Conservation (phyloP, 768 basidiomycete genomes). For the Kwoniella sp. region DNA sequence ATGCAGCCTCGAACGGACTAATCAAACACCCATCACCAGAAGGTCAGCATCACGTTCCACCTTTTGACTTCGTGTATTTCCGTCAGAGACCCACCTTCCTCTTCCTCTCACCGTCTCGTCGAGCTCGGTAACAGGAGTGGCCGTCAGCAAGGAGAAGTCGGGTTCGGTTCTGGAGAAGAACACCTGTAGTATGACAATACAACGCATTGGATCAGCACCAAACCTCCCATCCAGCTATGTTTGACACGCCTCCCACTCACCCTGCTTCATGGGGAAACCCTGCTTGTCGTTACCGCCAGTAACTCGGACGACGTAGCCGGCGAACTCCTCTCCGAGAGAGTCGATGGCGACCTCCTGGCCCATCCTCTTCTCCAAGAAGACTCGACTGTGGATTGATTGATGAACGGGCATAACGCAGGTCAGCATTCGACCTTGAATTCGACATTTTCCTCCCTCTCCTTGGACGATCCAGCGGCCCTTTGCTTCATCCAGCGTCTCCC, state of each 20-base stretch:
- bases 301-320: constrained; percentile 94
- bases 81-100: constrained; percentile 68
- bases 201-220: background rate
- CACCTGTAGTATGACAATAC: constrained; percentile 45
- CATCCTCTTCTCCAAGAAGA: constrained; percentile 98
- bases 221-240: too few relatives aligned
- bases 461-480: constrained; percentile 1
- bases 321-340: constrained; percentile 90
- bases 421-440: constrained; percentile 26
- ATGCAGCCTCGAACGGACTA: constrained; percentile 90
- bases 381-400: constrained; percentile 63
- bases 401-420: background rate
- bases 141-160: constrained; percentile 90
- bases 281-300: constrained; percentile 89
- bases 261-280: constrained; percentile 80
- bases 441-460: too few relatives aligned
- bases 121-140: constrained; percentile 95
- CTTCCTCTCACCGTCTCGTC: constrained; percentile 92
- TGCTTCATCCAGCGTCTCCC: constrained; percentile 1
- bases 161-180: constrained; percentile 90
- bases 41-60: too few relatives aligned
- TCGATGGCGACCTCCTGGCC: constrained; percentile 90
- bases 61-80: too few relatives aligned
- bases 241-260: constrained; percentile 52
- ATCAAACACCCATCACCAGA: too few relatives aligned